phyloP scores from a whole-genome alignment of 805 yeast genomes.

The Tetrapisispora arboricola region DNA sequence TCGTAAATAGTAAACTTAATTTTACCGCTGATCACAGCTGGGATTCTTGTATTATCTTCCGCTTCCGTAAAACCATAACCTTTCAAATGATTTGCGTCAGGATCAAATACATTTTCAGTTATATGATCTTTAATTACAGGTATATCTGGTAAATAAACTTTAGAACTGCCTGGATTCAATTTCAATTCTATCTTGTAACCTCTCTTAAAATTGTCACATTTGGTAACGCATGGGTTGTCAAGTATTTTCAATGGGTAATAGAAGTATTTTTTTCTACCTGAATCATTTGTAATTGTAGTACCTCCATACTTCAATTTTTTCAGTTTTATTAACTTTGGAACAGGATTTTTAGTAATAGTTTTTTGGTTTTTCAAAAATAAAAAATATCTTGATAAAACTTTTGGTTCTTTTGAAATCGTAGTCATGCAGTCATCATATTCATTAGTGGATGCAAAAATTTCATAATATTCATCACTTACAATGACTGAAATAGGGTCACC shows the following conservation, averaged over 20 bases:
- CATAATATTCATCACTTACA: slow-evolving; percentile 2
- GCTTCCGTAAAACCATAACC: neutral
- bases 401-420: neutral
- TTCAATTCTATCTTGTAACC: slow-evolving; percentile 11
- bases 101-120: neutral
- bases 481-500: neutral
- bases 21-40: slow-evolving; percentile 5
- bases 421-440: neutral
- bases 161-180: slow-evolving; percentile 8
- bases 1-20: slow-evolving; percentile 3
- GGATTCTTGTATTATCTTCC: neutral
- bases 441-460: neutral
- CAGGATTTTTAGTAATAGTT: neutral
- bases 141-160: slow-evolving; percentile 10
- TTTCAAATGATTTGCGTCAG: slow-evolving; percentile 1
- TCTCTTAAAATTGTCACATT: slow-evolving; percentile 4
- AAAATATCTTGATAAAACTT: slow-evolving; percentile 2
- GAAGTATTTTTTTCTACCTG: slow-evolving; percentile 10
- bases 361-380: slow-evolving; percentile 1
- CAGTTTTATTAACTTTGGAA: slow-evolving; percentile 5
- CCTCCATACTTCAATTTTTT: slow-evolving; percentile 13
- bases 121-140: slow-evolving; percentile 2
- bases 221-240: slow-evolving; percentile 10
- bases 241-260: slow-evolving; percentile 11
- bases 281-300: slow-evolving; percentile 14